A percentile compares a stretch with the other conserved stretches of the same genome.
Evolutionary conservation across 83 land plant genomes (phyloP).

Genomic region (Thuja plicata): DNA sequence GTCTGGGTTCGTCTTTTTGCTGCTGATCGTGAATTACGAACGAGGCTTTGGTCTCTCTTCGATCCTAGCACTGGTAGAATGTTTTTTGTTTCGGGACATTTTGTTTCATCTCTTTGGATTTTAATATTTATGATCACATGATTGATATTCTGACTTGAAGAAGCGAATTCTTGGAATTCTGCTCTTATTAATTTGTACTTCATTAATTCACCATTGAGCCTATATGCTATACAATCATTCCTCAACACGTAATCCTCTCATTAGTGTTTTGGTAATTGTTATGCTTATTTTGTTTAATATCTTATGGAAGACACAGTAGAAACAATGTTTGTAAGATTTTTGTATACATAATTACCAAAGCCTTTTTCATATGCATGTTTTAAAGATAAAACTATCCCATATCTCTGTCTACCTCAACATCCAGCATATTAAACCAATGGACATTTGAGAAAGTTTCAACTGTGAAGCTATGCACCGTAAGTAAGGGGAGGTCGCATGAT

Average conservation of each 20-base stretch:
- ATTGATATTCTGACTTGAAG: neutral
- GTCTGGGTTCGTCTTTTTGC: slow-evolving; percentile 91
- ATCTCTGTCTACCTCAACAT: neutral
- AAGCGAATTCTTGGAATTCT: neutral
- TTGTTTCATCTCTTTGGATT: neutral
- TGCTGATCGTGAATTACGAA: slow-evolving; percentile 80
- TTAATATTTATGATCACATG: neutral
- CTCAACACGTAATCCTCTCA: neutral
- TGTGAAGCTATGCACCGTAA: neutral
- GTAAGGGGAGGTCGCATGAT: neutral
- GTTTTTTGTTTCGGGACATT: neutral
- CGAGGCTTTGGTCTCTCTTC: slow-evolving; percentile 87
- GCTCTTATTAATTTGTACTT: neutral
- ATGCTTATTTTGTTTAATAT: neutral
- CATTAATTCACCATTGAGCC: neutral
- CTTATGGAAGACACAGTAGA: neutral
- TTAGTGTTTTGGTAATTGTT: neutral
- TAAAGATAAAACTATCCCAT: neutral
- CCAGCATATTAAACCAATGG: neutral
- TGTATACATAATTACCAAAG: neutral
- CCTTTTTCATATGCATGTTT: neutral
- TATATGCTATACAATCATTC: neutral
- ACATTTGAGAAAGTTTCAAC: neutral
- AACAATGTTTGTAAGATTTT: neutral
- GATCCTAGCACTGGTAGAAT: slow-evolving; percentile 79